These are phyloP conservation scores for Fraxinus angustifolia DNA, from an alignment of 305 asterid species.

Conservation along the genomic window DNA sequence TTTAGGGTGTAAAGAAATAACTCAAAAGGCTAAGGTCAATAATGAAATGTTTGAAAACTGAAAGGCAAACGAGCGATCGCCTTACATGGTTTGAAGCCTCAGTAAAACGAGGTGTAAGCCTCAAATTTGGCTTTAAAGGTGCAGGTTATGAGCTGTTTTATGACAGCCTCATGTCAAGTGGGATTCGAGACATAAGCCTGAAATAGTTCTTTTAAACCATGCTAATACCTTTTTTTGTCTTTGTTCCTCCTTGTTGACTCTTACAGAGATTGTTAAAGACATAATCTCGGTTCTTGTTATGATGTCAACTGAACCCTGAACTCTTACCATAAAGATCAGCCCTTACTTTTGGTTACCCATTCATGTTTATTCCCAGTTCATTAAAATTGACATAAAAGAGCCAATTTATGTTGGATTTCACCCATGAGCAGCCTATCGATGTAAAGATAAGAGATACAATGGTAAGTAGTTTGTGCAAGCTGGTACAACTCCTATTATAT, in stretches of 20 bases:
- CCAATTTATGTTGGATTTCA: neutral
- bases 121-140: neutral
- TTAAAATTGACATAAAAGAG: neutral
- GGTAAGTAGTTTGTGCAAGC: neutral
- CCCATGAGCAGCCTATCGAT: neutral
- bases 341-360: neutral
- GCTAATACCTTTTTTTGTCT: too few species aligned
- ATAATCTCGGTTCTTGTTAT: neutral
- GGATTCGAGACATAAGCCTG: neutral
- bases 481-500: neutral
- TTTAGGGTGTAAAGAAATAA: too few species aligned
- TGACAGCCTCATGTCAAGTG: neutral
- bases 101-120: neutral
- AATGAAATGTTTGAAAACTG: neutral
- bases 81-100: neutral
- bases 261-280: too few species aligned
- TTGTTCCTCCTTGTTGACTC: too few species aligned
- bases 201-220: neutral
- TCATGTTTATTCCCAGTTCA: neutral
- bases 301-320: neutral
- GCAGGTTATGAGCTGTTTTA: neutral
- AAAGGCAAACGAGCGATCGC: neutral
- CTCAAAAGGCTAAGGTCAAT: too few species aligned
- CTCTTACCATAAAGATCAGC: neutral
- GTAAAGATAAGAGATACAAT: neutral